These are phyloP conservation scores for Laburnicola sp. DNA, from an alignment of 2,329 filamentous ascomycete species.

Conservation along the genomic window DNA sequence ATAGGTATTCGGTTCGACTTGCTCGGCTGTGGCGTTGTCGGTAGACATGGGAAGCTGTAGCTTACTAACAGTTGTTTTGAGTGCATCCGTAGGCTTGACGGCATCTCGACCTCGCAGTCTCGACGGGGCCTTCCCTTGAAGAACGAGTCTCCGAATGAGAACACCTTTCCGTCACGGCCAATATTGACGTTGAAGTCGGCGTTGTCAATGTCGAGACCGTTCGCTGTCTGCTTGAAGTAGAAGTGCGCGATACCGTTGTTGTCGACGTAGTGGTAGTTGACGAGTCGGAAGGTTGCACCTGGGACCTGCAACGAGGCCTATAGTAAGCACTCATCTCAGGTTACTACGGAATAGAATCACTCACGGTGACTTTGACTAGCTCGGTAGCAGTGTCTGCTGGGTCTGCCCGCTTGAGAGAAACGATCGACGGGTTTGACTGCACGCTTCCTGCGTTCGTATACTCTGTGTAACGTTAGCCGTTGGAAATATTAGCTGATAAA, in stretches of 20 bases:
- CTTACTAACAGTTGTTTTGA: conserved; percentile 47
- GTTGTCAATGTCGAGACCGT: conserved; percentile 64
- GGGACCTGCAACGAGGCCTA: conserved; percentile 21
- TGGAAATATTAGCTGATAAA: not conserved
- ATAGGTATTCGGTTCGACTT: conserved; percentile 45
- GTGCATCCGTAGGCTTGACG: conserved; percentile 50
- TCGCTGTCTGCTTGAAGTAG: conserved; percentile 62
- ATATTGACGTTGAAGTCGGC: conserved; percentile 64
- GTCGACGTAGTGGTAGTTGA: conserved; percentile 59
- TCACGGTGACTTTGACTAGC: conserved; percentile 35
- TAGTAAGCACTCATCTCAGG: not conserved
- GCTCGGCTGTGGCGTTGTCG: conserved; percentile 46
- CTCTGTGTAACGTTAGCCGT: not conserved
- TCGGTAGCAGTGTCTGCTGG: conserved; percentile 38
- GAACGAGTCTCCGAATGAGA: conserved; percentile 61
- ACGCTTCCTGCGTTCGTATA: conserved; percentile 26
- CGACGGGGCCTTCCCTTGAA: conserved; percentile 51
- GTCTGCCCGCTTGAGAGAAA: conserved; percentile 27
- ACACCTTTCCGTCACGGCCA: conserved; percentile 57
- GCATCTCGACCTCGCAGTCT: conserved; percentile 49
- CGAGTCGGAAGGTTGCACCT: conserved; percentile 53
- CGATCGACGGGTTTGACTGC: conserved; percentile 22
- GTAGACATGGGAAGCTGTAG: conserved; percentile 50
- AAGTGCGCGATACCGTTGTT: conserved; percentile 60
- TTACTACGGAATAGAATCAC: not conserved